Conservation (phyloP, 208 protist genomes). For the Naegleria fowleri region DNA sequence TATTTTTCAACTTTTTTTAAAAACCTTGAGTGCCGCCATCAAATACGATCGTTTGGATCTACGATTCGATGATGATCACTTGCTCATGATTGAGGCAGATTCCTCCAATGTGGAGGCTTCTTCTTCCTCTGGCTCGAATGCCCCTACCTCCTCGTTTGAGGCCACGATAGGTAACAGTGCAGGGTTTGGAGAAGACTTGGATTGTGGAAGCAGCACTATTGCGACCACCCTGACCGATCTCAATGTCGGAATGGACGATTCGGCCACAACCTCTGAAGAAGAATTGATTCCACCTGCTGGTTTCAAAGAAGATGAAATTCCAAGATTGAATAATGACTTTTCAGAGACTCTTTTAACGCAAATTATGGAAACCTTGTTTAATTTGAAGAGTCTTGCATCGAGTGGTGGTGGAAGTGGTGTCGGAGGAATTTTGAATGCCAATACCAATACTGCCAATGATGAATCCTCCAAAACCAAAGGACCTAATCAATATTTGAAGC, state of each 20-base stretch:
- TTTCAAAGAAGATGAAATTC: neutral
- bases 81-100: neutral
- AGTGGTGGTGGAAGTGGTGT: neutral
- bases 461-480: neutral
- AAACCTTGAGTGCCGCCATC: constrained; percentile 11
- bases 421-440: neutral
- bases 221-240: no score
- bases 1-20: constrained; percentile 20
- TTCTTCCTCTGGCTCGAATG: neutral
- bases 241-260: neutral
- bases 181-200: no score
- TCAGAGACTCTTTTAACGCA: neutral
- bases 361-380: neutral
- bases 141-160: neutral
- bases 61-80: constrained; percentile 17
- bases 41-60: neutral
- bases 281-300: neutral
- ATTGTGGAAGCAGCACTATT: no score
- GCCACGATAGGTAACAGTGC: no score
- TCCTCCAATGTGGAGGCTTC: neutral
- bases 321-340: neutral
- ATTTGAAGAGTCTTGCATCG: neutral
- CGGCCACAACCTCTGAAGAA: neutral
- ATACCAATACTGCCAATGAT: neutral
- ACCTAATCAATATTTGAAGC: neutral